Evolutionary conservation across 2,329 filamentous ascomycete genomes (phyloP).

Genomic region (Xylaria sp.): DNA sequence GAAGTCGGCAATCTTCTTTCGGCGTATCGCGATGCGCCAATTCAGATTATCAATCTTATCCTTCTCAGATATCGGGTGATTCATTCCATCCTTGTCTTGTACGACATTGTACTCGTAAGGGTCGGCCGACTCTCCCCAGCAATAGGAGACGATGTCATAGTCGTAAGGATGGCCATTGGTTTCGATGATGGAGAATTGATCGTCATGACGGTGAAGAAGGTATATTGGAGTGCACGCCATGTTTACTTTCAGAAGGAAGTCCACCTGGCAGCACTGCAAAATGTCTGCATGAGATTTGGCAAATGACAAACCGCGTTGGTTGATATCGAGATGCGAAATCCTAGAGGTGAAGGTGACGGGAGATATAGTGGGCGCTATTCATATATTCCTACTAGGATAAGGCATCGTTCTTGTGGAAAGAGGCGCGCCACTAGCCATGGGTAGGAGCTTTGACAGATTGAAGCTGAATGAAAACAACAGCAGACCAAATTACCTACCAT

Average conservation of each 20-base stretch:
- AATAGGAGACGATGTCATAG: constrained; percentile 35
- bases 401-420: constrained; percentile 4
- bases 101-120: neutral
- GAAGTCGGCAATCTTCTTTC: constrained; percentile 27
- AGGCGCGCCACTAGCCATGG: neutral
- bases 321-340: neutral
- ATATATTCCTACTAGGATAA: neutral
- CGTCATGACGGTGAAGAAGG: constrained; percentile 24
- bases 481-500: neutral
- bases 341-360: neutral
- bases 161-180: constrained; percentile 12
- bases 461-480: constrained; percentile 13
- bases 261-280: neutral
- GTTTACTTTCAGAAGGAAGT: neutral
- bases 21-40: constrained; percentile 25
- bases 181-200: constrained; percentile 30
- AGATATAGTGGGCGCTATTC: neutral
- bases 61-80: neutral
- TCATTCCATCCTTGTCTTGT: neutral
- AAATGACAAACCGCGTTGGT: neutral
- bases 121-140: constrained; percentile 25
- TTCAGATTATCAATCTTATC: constrained; percentile 15
- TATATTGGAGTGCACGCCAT: constrained; percentile 27
- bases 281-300: neutral
- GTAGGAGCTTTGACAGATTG: neutral